Conservation (phyloP, 306 rosid genomes). For the Cicer pinnatifidum region DNA sequence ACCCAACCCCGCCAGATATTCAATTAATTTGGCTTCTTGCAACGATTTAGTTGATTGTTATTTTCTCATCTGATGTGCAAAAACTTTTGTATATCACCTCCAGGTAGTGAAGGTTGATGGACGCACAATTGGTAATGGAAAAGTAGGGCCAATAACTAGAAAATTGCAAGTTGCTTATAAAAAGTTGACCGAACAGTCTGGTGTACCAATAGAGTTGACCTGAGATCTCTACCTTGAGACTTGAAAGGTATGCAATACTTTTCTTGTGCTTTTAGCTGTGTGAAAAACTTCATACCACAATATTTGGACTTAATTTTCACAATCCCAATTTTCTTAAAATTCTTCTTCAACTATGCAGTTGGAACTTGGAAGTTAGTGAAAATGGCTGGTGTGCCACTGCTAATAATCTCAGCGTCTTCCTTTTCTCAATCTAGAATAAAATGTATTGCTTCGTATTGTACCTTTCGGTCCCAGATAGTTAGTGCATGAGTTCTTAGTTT, state of each 20-base stretch:
- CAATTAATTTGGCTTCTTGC: slow-evolving; percentile 4
- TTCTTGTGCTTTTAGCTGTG: slow-evolving; percentile 38
- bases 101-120: slow-evolving; percentile 94
- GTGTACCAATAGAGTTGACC: slow-evolving; percentile 58
- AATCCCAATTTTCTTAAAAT: neutral
- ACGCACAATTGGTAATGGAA: slow-evolving; percentile 74
- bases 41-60: neutral
- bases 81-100: slow-evolving; percentile 21
- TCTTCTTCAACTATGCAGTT: slow-evolving; percentile 20
- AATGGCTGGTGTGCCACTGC: slow-evolving; percentile 10
- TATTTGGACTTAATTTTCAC: neutral
- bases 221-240: slow-evolving; percentile 25
- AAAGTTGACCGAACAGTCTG: slow-evolving; percentile 67
- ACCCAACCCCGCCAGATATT: neutral
- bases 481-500: neutral
- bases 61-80: neutral
- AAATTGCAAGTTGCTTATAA: slow-evolving; percentile 74
- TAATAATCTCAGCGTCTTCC: neutral
- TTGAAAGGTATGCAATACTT: slow-evolving; percentile 38
- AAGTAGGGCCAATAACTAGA: slow-evolving; percentile 74
- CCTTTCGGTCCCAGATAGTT: neutral
- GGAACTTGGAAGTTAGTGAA: slow-evolving; percentile 19
- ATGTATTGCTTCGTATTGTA: slow-evolving; percentile 8
- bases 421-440: neutral
- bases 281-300: neutral